Conservation (phyloP, 108 stramenopile genomes). For the Stephanodiscus triporus region DNA sequence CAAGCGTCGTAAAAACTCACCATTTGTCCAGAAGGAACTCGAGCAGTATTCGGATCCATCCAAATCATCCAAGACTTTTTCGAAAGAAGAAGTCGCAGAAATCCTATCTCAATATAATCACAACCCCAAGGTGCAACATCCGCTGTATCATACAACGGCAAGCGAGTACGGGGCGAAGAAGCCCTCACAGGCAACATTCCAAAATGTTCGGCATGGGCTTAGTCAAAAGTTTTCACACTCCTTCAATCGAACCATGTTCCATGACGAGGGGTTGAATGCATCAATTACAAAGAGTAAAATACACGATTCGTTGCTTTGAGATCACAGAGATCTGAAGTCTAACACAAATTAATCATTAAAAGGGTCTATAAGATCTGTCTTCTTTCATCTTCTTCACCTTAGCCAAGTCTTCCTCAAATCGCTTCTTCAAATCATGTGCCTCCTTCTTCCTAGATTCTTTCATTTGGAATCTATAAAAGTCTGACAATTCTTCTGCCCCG, state of each 20-base stretch:
- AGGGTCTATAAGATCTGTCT: constrained; percentile 75
- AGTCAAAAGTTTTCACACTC: constrained; percentile 67
- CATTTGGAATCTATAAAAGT: constrained; percentile 87
- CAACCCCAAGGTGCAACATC: constrained; percentile 61
- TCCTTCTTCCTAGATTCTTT: constrained; percentile 72
- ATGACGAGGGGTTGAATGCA: constrained; percentile 70
- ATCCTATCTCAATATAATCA: constrained; percentile 60
- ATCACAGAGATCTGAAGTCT: too few species aligned
- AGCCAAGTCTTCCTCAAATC: constrained; percentile 80
- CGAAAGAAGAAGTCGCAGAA: constrained; percentile 43
- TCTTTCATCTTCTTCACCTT: constrained; percentile 86
- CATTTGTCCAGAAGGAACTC: constrained; percentile 14
- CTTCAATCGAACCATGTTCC: constrained; percentile 63
- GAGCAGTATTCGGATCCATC: constrained; percentile 3
- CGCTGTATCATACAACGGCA: constrained; percentile 62
- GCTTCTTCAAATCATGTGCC: constrained; percentile 66
- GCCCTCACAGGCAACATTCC: constrained; percentile 63
- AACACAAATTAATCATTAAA: constrained; percentile 29
- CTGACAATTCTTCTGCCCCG: constrained; percentile 60
- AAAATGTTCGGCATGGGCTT: constrained; percentile 56
- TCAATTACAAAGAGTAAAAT: constrained; percentile 51
- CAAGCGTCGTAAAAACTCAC: constrained; percentile 45
- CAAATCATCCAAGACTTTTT: constrained; percentile 6
- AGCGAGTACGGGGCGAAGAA: constrained; percentile 64
- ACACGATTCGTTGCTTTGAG: constrained; percentile 37